Conservation (phyloP, 495 filamentous ascomycete genomes). For the Xanthoparmelia taractica region DNA sequence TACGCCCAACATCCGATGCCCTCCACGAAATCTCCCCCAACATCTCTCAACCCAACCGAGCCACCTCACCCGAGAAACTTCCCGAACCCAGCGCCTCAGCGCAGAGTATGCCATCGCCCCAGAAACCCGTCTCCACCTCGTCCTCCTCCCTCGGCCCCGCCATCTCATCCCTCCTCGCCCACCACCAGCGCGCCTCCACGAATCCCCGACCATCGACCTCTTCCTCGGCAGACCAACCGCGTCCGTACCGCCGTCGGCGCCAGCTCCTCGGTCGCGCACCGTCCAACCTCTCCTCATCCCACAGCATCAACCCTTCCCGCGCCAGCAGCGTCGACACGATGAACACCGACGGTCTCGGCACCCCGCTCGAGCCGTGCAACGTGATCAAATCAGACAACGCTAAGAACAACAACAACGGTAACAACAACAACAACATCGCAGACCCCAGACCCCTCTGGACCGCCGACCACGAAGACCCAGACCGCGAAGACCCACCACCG, state of each 20-base stretch:
- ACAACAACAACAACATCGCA: conserved; percentile 6
- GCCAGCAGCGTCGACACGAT: conserved; percentile 49
- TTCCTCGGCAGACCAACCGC: conserved; percentile 32
- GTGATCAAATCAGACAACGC: conserved; percentile 32
- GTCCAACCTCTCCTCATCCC: conserved; percentile 36
- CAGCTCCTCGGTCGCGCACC: conserved; percentile 43
- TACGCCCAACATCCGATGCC: conserved; percentile 20
- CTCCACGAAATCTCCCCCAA: conserved; percentile 29
- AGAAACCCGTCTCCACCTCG: not conserved
- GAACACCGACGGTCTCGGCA: conserved; percentile 48
- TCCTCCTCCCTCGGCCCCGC: conserved; percentile 16
- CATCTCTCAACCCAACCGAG: conserved; percentile 29
- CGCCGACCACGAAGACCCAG: conserved; percentile 28
- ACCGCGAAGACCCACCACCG: conserved; percentile 31
- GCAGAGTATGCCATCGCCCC: not conserved
- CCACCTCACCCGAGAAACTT: conserved; percentile 29
- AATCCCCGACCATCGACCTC: conserved; percentile 13
- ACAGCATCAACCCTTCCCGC: conserved; percentile 32
- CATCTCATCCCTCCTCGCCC: conserved; percentile 36
- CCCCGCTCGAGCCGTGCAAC: conserved; percentile 38
- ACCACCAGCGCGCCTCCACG: conserved; percentile 24
- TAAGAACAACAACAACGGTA: conserved; percentile 23
- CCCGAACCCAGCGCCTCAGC: not conserved
- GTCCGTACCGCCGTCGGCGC: conserved; percentile 20
- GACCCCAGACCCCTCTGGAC: conserved; percentile 6